Percentiles rank a stretch among this genome's conserved stretches.
These are phyloP conservation scores for Echinosophora koreensis DNA, from an alignment of 306 rosid genomes.

Conservation along the genomic window DNA sequence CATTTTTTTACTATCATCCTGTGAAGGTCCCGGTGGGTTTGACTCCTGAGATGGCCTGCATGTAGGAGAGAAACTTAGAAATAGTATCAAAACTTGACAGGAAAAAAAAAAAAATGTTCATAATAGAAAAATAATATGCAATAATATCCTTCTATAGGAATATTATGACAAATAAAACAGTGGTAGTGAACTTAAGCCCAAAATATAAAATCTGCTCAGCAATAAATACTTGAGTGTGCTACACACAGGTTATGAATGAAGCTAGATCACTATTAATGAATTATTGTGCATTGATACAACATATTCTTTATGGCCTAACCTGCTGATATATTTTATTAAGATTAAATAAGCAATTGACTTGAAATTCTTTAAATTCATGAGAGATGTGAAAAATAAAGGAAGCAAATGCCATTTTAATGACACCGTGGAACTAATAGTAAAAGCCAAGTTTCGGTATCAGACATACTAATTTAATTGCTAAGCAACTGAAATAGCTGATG, in stretches of 20 bases:
- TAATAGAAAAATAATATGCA: neutral
- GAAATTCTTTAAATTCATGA: neutral
- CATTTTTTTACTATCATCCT: constrained; percentile 49
- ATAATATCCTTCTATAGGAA: neutral
- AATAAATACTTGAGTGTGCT: constrained; percentile 10
- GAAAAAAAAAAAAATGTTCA: neutral
- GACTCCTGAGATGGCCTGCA: constrained; percentile 58
- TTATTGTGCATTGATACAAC: neutral
- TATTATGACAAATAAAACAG: constrained; percentile 1
- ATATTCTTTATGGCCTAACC: neutral
- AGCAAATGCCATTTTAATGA: constrained; percentile 11
- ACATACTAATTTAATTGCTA: neutral
- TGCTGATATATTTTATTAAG: neutral
- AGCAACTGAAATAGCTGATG: constrained; percentile 16
- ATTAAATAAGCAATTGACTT: constrained; percentile 4
- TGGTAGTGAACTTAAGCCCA: neutral
- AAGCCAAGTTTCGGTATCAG: neutral
- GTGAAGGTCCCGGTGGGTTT: constrained; percentile 44
- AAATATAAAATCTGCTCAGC: neutral
- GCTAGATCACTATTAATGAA: constrained; percentile 12
- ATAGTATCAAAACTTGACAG: constrained; percentile 5
- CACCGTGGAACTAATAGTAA: neutral
- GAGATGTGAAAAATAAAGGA: neutral
- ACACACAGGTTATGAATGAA: neutral
- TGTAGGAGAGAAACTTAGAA: constrained; percentile 36